Percentiles rank a stretch among this genome's conserved stretches.
phyloP scores from a whole-genome alignment of 768 basidiomycete genomes.

The Macrocybe gigantea region DNA sequence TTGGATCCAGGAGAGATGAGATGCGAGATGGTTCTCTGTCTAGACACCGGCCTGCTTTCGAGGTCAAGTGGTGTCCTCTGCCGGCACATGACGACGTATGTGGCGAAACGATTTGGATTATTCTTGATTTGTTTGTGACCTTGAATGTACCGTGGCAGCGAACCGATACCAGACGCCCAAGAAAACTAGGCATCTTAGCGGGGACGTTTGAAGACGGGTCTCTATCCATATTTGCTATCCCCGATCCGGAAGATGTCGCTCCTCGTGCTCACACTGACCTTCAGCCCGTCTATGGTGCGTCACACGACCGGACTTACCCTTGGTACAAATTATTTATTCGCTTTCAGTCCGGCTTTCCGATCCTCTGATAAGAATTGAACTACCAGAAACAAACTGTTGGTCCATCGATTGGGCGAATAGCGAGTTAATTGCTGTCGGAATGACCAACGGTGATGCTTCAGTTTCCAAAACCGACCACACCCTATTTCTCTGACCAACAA shows the following conservation, averaged over 20 bases:
- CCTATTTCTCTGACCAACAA: constrained; percentile 57
- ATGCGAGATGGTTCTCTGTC: constrained; percentile 83
- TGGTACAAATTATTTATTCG: neutral
- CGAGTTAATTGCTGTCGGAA: constrained; percentile 74
- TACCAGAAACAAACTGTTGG: constrained; percentile 74
- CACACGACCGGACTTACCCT: neutral
- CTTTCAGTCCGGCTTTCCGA: constrained; percentile 49
- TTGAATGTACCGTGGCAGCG: neutral
- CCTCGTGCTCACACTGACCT: constrained; percentile 18
- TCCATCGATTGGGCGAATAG: constrained; percentile 90
- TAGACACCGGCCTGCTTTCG: constrained; percentile 76
- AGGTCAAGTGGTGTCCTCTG: constrained; percentile 90
- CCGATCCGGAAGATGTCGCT: constrained; percentile 59
- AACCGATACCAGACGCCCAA: constrained; percentile 11
- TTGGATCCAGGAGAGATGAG: constrained; percentile 42
- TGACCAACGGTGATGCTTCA: constrained; percentile 63
- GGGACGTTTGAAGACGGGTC: constrained; percentile 88
- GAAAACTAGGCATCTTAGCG: constrained; percentile 78
- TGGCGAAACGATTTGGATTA: constrained; percentile 1
- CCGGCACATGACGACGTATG: constrained; percentile 64
- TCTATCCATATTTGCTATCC: constrained; percentile 71
- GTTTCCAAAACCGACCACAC: neutral
- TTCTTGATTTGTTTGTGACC: neutral
- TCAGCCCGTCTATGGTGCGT: constrained; percentile 46
- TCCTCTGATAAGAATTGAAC: constrained; percentile 66